Evolutionary conservation across 2,329 filamentous ascomycete species (phyloP), one percentile per base, ranked within the genome.

Genomic region (Microsporum ferrugineum): DNA sequence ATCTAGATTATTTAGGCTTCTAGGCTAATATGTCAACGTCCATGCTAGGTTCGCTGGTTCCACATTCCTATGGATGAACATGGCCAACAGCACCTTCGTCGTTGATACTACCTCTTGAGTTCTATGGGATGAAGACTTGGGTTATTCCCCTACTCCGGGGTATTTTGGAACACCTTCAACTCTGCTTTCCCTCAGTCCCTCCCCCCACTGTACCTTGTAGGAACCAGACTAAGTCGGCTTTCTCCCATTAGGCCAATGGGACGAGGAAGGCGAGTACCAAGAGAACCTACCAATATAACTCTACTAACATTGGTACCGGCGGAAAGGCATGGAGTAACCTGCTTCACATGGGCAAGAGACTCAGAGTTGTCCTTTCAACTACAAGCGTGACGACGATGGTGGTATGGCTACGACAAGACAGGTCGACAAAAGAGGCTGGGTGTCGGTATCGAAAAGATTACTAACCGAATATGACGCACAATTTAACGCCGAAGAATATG

Each of bases 291-390:
- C 60, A 36, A 62, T 12, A 34, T 62, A 53, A 71, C 5, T 49
- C 43, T 49, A 61, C 65, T 27, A 61, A 71, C 51, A 69, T 71
- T 63, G 64, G 68, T 59, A 12, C 31, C 69, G 8, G 64, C 72
- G 59, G 69, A 70, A 64, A 70, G 65, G 57, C 66, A 71, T 71
- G 66, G 68, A 65, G 63, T 31, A 60, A 65, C 60, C 63, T 67
- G 38, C 68, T 72, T 43, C 65, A 63, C 39, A 47, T 63, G 43
- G 68, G 70, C 58, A 72, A 70, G 65, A 70, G 65, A 63, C 67
- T 73, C 8, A 68, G 65, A 61, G 58, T 72, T 7, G 65, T 65
- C 38, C 33, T 70, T 73, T 60, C 70, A 71, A 36, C 61, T 73
- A 72, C 57, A 14, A 49, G 43, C 43, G 43, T 49, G 43, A 49